Base-by-base conservation (phyloP, 192 early-diverging fungal genomes). In the Gorgonomyces haynaldii region DNA sequence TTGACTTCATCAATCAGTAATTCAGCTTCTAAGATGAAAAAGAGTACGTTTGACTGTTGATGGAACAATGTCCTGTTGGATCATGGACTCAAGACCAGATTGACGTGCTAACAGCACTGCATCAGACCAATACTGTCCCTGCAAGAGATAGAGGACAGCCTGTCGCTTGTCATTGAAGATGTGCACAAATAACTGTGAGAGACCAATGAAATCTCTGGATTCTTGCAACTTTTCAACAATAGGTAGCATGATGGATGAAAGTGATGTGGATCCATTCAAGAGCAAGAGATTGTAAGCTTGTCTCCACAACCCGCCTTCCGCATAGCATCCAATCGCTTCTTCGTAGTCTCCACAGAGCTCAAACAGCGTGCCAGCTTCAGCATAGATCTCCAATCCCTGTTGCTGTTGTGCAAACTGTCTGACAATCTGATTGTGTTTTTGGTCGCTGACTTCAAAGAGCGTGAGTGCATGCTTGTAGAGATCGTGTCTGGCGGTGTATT, bases 371-470 rank as follows among this genome's bases (percentile, higher is more conserved):
- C 71, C 88, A 16, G 83, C 81, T 47, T 88, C 81, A 16, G 55
- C 67, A 61, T 81, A 82, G 15, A 76, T 54, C 7, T 66, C 67
- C 23, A 55, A 59, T 1, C 58, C 31, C 6, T 65, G 64, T 42
- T 86, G 54, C 46, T 79, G 62, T 25, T 83, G 79, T 12, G 79
- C 91, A 54, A 83, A 86, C 26, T 43, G 45, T 45, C 37, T 54
- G 50, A 40, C 65, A 42, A 54, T 69, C 60, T 65, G 65, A 15
- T 61, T 67, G 55, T 64, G 67, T 56, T 55, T 42, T 8, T 54
- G 32, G 21, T 57, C 67, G 15, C 52, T 53, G 35, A 21, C 60
- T 17, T 66, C 35, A 54, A 84, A 88, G 8, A 78, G 46, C 12
- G 40, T 48, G 20, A 90, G 54, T 0, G 79, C 84, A 31, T 42